These are phyloP conservation scores for Podospora appendiculata DNA, from an alignment of 495 filamentous ascomycete genomes.

Conservation along the genomic window DNA sequence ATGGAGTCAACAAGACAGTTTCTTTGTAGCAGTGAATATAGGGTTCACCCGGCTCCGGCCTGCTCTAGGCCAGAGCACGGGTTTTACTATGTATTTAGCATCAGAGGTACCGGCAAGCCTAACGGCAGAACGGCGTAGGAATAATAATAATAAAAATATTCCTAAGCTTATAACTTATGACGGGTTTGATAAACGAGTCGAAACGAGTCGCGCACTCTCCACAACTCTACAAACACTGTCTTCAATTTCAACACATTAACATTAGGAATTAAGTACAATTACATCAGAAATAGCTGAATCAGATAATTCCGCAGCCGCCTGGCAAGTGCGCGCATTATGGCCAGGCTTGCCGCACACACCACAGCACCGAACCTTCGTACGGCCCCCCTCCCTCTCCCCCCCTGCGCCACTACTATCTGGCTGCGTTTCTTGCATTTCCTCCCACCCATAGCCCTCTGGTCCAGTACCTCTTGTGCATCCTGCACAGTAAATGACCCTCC, in stretches of 20 bases:
- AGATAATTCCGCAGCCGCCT: conserved; percentile 1
- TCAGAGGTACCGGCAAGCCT: too few relatives aligned
- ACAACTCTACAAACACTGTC: too few relatives aligned
- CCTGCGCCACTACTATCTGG: background rate
- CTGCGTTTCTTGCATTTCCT: conserved; percentile 5
- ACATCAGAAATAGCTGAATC: background rate
- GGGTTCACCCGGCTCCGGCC: too few relatives aligned
- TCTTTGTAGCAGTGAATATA: too few relatives aligned
- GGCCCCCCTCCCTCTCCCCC: background rate
- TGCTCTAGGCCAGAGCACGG: too few relatives aligned
- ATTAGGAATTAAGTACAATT: background rate
- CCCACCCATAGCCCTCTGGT: background rate
- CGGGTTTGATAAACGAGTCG: too few relatives aligned
- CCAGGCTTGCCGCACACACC: conserved; percentile 2
- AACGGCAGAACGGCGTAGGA: too few relatives aligned
- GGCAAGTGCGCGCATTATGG: conserved; percentile 6
- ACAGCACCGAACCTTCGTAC: conserved; percentile 6
- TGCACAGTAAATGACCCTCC: conserved; percentile 4
- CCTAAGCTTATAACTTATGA: too few relatives aligned
- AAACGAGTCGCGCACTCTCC: too few relatives aligned
- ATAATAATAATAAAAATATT: background rate
- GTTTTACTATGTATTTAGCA: too few relatives aligned
- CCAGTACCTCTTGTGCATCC: conserved; percentile 4
- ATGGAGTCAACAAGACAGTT: too few relatives aligned
- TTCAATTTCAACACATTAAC: too few relatives aligned